Evolutionary conservation across 2,329 filamentous ascomycete genomes (phyloP).

Genomic region (Aspergillus sp.): DNA sequence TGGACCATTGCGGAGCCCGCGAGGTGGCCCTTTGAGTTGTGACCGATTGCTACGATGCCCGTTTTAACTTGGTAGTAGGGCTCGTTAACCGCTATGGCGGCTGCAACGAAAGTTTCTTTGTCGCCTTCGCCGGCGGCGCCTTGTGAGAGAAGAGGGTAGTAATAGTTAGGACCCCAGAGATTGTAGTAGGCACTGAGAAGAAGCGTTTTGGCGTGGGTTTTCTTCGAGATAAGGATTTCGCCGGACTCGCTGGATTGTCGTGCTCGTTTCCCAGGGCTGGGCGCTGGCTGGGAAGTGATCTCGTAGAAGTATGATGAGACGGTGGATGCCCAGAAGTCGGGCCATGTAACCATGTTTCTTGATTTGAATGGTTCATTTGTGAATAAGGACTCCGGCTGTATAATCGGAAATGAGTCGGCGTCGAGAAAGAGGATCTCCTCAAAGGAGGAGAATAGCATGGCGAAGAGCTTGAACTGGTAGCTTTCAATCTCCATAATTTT

Average conservation of each 20-base stretch:
- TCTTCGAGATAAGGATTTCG: slow-evolving; percentile 48
- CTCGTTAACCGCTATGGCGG: slow-evolving; percentile 41
- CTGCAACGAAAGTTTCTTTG: slow-evolving; percentile 52
- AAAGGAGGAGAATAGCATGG: slow-evolving; percentile 52
- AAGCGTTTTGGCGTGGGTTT: slow-evolving; percentile 41
- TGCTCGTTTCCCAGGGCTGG: slow-evolving; percentile 21
- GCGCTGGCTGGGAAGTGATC: slow-evolving; percentile 31
- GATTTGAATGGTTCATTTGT: slow-evolving; percentile 41
- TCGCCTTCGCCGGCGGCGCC: slow-evolving; percentile 51
- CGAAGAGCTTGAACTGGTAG: slow-evolving; percentile 51
- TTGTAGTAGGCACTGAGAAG: slow-evolving; percentile 54
- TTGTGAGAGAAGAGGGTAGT: slow-evolving; percentile 49
- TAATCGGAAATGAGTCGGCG: slow-evolving; percentile 48
- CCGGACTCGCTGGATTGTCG: slow-evolving; percentile 45
- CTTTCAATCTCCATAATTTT: slow-evolving; percentile 35
- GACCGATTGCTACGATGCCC: slow-evolving; percentile 34
- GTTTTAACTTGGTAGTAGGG: slow-evolving; percentile 45
- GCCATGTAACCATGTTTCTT: slow-evolving; percentile 48
- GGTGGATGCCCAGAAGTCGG: slow-evolving; percentile 48
- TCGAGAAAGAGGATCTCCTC: slow-evolving; percentile 52
- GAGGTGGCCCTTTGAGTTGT: slow-evolving; percentile 26
- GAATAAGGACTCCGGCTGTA: slow-evolving; percentile 45
- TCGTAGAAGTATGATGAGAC: slow-evolving; percentile 40
- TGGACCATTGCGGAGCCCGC: slow-evolving; percentile 42
- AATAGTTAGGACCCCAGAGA: slow-evolving; percentile 46